Base-by-base conservation (phyloP, 2,329 filamentous ascomycete genomes). In the Penicillium sp. region DNA sequence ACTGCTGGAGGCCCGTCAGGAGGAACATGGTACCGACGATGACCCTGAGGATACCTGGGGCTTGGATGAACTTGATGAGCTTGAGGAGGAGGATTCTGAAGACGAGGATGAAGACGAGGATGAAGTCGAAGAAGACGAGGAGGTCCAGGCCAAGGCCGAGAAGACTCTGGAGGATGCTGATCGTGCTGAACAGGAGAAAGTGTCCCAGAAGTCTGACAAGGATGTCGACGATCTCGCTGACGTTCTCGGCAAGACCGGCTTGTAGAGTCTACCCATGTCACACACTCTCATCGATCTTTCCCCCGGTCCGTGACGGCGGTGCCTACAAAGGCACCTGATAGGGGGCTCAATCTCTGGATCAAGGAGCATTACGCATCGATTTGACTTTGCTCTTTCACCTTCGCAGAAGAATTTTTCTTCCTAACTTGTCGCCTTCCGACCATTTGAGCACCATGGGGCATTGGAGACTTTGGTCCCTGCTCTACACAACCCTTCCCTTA, bases 1-100 rank as follows among this genome's bases (percentile, higher is more conserved):
- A 44, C 74, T 93, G 27, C 76, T 96, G 26, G 84, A 88, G 49
- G 79, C 81, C 62, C 83, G 90, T 54, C 90, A 90, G 73, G 86
- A 91, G 66, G 82, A 85, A 57, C 72, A 77, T 25, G 70, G 71
- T 24, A 76, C 74, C 13, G 73, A 79, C 8, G 74, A 79, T 4
- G 79, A 91, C 34, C 78, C 85, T 38, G 90, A 95, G 67, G 85
- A 90, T 52, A 81, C 83, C 25, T 93, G 88, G 87, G 88, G 88
- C 36, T 70, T 96, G 25, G 91, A 95, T 65, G 86, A 86, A 63
- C 79, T 95, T 39, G 86, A 86, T 59, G 90, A 96, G 58, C 81
- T 96, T 2, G 88, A 91, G 59, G 87, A 89, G 43, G 79, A 82
- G 8, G 80, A 82, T 9, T 81, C 80, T 48, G 84, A 81, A 1